These are phyloP conservation scores for Sophora flavescens DNA, from an alignment of 306 rosid species.

Conservation along the genomic window DNA sequence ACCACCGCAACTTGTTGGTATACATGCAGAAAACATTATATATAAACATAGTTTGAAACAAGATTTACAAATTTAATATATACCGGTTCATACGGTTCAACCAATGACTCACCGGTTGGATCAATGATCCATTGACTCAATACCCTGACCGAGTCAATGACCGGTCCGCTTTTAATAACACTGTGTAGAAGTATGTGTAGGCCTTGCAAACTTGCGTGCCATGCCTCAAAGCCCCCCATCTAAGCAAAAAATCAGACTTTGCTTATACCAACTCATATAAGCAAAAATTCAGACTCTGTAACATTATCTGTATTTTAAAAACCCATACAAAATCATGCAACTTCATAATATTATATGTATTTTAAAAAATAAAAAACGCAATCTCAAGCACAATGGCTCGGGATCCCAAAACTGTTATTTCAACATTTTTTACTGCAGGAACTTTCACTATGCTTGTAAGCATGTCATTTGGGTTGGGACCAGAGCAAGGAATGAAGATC, in stretches of 20 bases:
- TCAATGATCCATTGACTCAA: too few relatives aligned
- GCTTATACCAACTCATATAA: neutral
- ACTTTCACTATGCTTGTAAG: neutral
- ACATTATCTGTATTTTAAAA: neutral
- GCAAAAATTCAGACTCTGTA: neutral
- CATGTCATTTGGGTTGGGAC: conserved; percentile 1
- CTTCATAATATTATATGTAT: neutral
- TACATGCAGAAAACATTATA: too few relatives aligned
- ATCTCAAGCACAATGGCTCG: neutral
- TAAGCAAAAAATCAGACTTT: too few relatives aligned
- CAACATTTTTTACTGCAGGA: conserved; percentile 17
- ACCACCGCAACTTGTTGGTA: too few relatives aligned
- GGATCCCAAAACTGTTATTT: neutral
- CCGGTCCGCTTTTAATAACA: too few relatives aligned
- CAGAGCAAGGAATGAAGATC: neutral
- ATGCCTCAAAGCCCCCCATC: neutral
- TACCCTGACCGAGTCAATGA: too few relatives aligned
- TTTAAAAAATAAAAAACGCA: neutral
- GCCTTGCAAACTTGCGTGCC: neutral
- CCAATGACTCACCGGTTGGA: too few relatives aligned
- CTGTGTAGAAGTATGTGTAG: too few relatives aligned
- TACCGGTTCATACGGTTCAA: too few relatives aligned
- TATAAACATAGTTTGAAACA: too few relatives aligned
- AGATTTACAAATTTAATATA: too few relatives aligned
- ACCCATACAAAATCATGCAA: neutral